Base-by-base conservation (phyloP, 106 monocot genomes). In the Alisma plantagoaquatica region DNA sequence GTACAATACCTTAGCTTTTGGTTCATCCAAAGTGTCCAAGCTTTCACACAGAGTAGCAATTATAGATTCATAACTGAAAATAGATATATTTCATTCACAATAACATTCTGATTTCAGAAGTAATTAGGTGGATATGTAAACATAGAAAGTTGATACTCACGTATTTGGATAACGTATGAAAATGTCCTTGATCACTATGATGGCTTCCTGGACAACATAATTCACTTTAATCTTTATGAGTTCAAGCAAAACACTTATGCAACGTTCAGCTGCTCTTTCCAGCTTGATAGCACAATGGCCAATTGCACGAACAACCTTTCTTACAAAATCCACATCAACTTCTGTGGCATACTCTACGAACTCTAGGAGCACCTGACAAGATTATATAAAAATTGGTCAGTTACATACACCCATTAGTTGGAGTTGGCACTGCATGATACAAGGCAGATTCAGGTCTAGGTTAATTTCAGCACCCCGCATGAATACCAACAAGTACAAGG, bases 311-410 rank as follows among this genome's bases (percentile, higher is more conserved):
- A 98, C 96, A 69, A 90, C 96, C 52, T 98, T 98, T 59, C 96
- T 70, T 47, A 98, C 96, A 82, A 98, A 98, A 66, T 98, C 96
- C 1, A 98, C 90, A 98, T 98, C 96, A 31, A 98, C 96, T 82
- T 98, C 96, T 27, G 96, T 98, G 20, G 96, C 96, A 79, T 98
- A 98, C 30, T 98, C 96, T 78, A 90, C 90, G 58, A 98, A 90
- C 65, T 98, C 96, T 80, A 98, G 74, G 19, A 98, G 43, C 71
- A 98, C 90, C 96, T 98, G 66, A 21, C 63, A 47, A 27, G 27
- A 14, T 38, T 38, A n/a, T n/a, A n/a, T n/a, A n/a, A n/a, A n/a
- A n/a, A n/a, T n/a, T n/a, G n/a, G n/a, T n/a, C n/a, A n/a, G n/a
- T n/a, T n/a, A n/a, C n/a, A n/a, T n/a, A n/a, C n/a, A n/a, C n/a